Conservation (phyloP, 495 filamentous ascomycete genomes). For the Hypomontagnella monticulosa region DNA sequence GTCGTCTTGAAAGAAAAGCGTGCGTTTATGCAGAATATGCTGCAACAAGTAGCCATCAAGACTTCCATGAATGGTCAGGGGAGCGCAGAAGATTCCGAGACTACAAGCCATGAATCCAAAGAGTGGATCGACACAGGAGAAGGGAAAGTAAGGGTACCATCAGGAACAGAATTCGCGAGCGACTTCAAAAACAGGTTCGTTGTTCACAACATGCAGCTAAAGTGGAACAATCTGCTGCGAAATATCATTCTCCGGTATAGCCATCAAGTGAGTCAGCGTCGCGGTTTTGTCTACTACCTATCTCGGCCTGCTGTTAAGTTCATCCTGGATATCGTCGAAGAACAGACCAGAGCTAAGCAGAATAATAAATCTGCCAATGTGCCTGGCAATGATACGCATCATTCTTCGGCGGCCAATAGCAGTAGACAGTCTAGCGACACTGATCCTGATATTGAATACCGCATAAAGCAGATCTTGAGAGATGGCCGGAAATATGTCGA, state of each 20-base stretch:
- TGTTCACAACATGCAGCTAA: conserved; percentile 94
- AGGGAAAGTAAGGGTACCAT: conserved; percentile 56
- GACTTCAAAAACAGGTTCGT: conserved; percentile 99
- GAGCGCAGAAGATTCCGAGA: conserved; percentile 9
- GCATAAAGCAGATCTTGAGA: conserved; percentile 84
- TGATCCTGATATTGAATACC: conserved; percentile 76
- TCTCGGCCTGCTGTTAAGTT: conserved; percentile 96
- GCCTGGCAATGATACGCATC: conserved; percentile 36
- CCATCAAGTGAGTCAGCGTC: conserved; percentile 94
- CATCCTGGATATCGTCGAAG: conserved; percentile 95
- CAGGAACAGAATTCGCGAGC: conserved; percentile 74
- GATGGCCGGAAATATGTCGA: conserved; percentile 86
- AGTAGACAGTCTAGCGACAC: conserved; percentile 50
- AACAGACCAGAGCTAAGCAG: conserved; percentile 77
- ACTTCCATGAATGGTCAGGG: conserved; percentile 35
- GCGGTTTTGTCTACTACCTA: conserved; percentile 98
- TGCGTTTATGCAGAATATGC: conserved; percentile 77
- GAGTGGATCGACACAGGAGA: conserved; percentile 46
- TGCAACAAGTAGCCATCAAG: conserved; percentile 65
- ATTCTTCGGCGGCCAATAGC: conserved; percentile 45
- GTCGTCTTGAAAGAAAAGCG: conserved; percentile 76
- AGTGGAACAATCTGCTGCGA: conserved; percentile 96
- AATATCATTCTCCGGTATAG: conserved; percentile 98
- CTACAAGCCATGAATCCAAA: conserved; percentile 34
- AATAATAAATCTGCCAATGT: conserved; percentile 49